Evolutionary conservation across 2,329 filamentous ascomycete species (phyloP).

Genomic region (Cercospora canescens): DNA sequence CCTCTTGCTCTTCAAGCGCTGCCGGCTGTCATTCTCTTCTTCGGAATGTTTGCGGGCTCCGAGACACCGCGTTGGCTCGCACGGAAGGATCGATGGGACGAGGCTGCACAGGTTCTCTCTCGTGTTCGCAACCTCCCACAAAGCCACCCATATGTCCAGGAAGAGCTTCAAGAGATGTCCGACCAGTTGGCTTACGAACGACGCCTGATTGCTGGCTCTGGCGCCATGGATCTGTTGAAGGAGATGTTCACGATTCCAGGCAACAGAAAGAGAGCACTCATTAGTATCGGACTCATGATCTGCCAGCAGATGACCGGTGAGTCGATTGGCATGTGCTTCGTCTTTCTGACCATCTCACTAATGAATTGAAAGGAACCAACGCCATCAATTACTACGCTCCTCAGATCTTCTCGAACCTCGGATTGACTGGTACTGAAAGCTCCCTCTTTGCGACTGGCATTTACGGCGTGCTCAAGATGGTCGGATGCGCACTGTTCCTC

Average conservation of each 20-base stretch:
- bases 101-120: slow-evolving; percentile 58
- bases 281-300: slow-evolving; percentile 64
- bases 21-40: slow-evolving; percentile 61
- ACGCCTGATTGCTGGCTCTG: slow-evolving; percentile 65
- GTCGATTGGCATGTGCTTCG: slow-evolving; percentile 41
- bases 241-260: slow-evolving; percentile 68
- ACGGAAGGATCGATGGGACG: slow-evolving; percentile 67
- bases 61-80: slow-evolving; percentile 50
- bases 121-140: slow-evolving; percentile 57
- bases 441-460: slow-evolving; percentile 72
- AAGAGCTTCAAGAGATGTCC: slow-evolving; percentile 65
- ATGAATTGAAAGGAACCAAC: slow-evolving; percentile 36
- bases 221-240: slow-evolving; percentile 63
- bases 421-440: slow-evolving; percentile 57
- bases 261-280: slow-evolving; percentile 62
- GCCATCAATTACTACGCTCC: slow-evolving; percentile 65
- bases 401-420: slow-evolving; percentile 66
- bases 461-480: slow-evolving; percentile 71
- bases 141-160: slow-evolving; percentile 57
- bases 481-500: slow-evolving; percentile 64
- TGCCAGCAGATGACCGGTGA: slow-evolving; percentile 73
- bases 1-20: slow-evolving; percentile 66
- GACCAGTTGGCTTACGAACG: slow-evolving; percentile 68
- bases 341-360: neutral
- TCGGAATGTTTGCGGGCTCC: slow-evolving; percentile 61